phyloP scores from a whole-genome alignment of 176 grass and related monocot species.

The Triticum timopheevii region DNA sequence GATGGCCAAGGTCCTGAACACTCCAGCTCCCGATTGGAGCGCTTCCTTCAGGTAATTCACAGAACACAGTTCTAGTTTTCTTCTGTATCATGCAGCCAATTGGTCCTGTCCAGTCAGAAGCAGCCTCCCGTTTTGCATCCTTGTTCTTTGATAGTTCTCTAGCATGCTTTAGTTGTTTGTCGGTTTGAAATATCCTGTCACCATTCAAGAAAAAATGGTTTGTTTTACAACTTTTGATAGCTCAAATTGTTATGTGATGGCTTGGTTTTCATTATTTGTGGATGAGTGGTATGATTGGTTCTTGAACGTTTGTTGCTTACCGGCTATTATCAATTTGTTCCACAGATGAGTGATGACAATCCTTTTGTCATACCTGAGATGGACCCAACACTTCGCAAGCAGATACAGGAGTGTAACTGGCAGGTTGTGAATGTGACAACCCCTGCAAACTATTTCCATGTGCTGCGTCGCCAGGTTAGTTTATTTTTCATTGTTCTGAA shows the following conservation, averaged over 20 bases:
- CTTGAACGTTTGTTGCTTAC: slow-evolving; percentile 23
- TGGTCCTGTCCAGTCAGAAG: not conserved
- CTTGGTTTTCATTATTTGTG: not conserved
- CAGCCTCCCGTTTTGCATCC: not conserved
- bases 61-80: not conserved
- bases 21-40: slow-evolving; percentile 86
- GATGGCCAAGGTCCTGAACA: slow-evolving; percentile 97
- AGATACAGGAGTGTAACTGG: slow-evolving; percentile 98
- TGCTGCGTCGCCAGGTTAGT: slow-evolving; percentile 80
- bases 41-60: slow-evolving; percentile 84
- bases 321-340: not conserved
- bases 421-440: slow-evolving; percentile 98
- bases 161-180: not conserved
- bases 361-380: slow-evolving; percentile 94
- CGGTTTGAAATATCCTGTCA: not conserved
- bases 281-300: not conserved
- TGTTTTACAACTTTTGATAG: slow-evolving; percentile 15
- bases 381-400: slow-evolving; percentile 88
- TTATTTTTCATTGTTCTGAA: not conserved
- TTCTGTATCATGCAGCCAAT: slow-evolving; percentile 6
- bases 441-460: slow-evolving; percentile 97
- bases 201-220: not conserved
- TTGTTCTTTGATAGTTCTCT: not conserved
- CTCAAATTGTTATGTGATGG: not conserved
- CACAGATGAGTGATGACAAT: slow-evolving; percentile 98